Evolutionary conservation across 2,329 filamentous ascomycete genomes (phyloP).

Genomic region (Penicillium sp.): DNA sequence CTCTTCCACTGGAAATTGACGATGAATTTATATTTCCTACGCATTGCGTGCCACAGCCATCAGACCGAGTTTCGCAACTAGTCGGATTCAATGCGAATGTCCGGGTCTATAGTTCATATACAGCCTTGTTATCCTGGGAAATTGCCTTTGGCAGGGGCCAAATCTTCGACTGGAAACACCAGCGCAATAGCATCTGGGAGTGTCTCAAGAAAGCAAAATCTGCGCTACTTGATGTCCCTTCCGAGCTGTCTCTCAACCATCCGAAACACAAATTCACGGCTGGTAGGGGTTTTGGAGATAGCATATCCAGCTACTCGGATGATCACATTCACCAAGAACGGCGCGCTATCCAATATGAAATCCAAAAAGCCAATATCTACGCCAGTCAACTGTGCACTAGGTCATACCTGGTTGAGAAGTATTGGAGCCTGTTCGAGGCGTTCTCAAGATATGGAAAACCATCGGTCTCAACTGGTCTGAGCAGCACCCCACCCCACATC

Average conservation of each 20-base stretch:
- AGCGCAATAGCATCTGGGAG: constrained; percentile 67
- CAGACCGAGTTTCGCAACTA: constrained; percentile 64
- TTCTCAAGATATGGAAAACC: constrained; percentile 40
- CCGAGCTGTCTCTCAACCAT: constrained; percentile 59
- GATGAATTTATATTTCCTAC: constrained; percentile 73
- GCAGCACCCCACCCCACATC: constrained; percentile 9
- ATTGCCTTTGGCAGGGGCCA: constrained; percentile 75
- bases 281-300: constrained; percentile 15
- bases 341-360: constrained; percentile 67
- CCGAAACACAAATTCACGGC: constrained; percentile 11
- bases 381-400: constrained; percentile 75
- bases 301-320: constrained; percentile 28
- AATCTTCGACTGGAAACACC: constrained; percentile 71
- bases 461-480: constrained; percentile 14
- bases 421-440: constrained; percentile 70
- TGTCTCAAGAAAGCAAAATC: constrained; percentile 67
- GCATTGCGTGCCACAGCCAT: constrained; percentile 66
- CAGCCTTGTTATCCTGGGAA: constrained; percentile 72
- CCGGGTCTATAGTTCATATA: constrained; percentile 76
- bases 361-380: constrained; percentile 89
- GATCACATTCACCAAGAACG: constrained; percentile 27
- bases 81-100: constrained; percentile 78
- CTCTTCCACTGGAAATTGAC: constrained; percentile 75
- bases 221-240: constrained; percentile 63
- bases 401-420: constrained; percentile 81